phyloP scores from a whole-genome alignment of 441 rosid species.

The Biscutella laevigata region DNA sequence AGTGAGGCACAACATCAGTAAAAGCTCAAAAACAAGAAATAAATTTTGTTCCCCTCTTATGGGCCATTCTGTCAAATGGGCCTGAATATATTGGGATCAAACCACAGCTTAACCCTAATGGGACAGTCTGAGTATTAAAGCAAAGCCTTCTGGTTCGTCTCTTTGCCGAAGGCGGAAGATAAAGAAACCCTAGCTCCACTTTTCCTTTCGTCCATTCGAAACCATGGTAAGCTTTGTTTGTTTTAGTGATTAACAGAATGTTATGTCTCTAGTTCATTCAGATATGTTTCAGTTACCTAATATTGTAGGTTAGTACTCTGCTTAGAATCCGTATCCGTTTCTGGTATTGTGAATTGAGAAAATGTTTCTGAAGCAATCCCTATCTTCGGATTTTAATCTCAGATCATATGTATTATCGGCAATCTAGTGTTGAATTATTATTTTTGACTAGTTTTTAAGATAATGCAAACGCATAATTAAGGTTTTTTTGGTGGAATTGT shows the following conservation, averaged over 20 bases:
- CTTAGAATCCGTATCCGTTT: too few relatives aligned
- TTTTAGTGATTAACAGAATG: neutral
- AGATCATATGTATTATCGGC: neutral
- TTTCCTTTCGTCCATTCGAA: neutral
- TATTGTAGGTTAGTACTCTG: too few relatives aligned
- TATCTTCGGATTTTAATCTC: neutral
- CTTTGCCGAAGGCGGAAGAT: neutral
- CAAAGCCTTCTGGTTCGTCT: conserved; percentile 7
- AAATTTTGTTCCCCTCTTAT: neutral
- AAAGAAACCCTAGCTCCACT: conserved; percentile 15
- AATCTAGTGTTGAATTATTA: neutral
- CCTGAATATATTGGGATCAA: neutral
- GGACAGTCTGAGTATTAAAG: conserved; percentile 7
- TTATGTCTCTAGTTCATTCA: too few relatives aligned
- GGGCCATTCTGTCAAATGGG: neutral
- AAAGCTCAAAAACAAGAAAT: neutral
- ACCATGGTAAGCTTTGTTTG: conserved; percentile 23
- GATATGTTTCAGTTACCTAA: too few relatives aligned
- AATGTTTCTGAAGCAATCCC: neutral
- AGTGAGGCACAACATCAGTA: neutral
- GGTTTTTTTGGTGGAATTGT: neutral
- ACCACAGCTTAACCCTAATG: conserved; percentile 4
- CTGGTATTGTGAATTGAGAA: neutral
- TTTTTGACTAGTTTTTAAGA: neutral
- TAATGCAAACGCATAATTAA: neutral